phyloP scores from a whole-genome alignment of 495 filamentous ascomycete species.

The Chaetomium tenue region DNA sequence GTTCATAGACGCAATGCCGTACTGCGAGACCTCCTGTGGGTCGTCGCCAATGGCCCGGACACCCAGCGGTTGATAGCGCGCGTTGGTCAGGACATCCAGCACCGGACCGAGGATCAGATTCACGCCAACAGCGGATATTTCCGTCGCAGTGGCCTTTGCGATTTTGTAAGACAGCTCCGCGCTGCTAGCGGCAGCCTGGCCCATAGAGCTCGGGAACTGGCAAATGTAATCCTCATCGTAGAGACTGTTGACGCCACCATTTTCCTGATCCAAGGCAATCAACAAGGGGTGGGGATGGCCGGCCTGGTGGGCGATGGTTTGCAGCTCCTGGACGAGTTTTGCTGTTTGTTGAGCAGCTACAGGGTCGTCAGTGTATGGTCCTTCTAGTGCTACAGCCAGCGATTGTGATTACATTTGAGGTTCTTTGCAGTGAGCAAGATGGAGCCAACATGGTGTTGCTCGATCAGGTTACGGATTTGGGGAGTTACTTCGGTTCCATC shows the following conservation, averaged over 20 bases:
- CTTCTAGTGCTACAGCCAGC: neutral
- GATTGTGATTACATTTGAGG: constrained; percentile 64
- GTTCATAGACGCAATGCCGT: constrained; percentile 81
- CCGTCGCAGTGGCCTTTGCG: constrained; percentile 81
- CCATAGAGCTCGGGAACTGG: constrained; percentile 90
- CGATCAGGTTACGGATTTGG: constrained; percentile 79
- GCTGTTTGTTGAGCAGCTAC: constrained; percentile 81
- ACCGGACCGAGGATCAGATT: constrained; percentile 90
- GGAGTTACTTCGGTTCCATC: constrained; percentile 84
- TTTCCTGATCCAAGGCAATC: constrained; percentile 88
- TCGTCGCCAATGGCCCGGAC: constrained; percentile 83
- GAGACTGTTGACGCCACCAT: constrained; percentile 91
- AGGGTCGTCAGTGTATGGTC: constrained; percentile 23
- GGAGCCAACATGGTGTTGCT: constrained; percentile 74
- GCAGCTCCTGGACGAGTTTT: constrained; percentile 75
- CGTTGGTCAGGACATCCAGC: constrained; percentile 86
- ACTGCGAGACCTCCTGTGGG: constrained; percentile 84
- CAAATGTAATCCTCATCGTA: constrained; percentile 89
- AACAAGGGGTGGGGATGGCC: constrained; percentile 80
- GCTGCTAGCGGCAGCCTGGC: constrained; percentile 79
- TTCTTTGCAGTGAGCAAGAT: constrained; percentile 86
- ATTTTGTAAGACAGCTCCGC: constrained; percentile 74
- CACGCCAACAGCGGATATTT: constrained; percentile 80
- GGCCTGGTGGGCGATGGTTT: constrained; percentile 81
- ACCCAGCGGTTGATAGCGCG: constrained; percentile 79